These are phyloP conservation scores for Chytridiales sp. DNA, from an alignment of 371 early-diverging fungal genomes.

Conservation along the genomic window DNA sequence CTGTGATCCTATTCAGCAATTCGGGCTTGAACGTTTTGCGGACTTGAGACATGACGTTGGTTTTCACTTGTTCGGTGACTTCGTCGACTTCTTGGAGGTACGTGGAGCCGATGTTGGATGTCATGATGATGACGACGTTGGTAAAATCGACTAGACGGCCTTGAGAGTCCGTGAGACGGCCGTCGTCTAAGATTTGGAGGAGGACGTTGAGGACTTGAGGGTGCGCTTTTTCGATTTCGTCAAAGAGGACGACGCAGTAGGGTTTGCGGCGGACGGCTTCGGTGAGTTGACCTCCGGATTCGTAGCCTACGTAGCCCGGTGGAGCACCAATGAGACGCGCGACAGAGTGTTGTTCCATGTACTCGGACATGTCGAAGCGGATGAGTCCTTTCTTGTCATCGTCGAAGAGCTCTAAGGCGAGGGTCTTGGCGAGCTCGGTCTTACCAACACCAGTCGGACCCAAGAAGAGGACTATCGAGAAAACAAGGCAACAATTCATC, in stretches of 20 bases:
- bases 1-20: constrained; percentile 82
- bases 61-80: constrained; percentile 41
- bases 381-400: constrained; percentile 76
- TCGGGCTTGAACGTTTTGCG: constrained; percentile 73
- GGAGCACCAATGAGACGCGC: constrained; percentile 79
- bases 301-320: constrained; percentile 82
- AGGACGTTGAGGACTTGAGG: constrained; percentile 76
- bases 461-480: constrained; percentile 63
- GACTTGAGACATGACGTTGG: constrained; percentile 60
- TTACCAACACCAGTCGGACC: constrained; percentile 88
- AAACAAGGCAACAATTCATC: background rate
- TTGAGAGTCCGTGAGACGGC: constrained; percentile 76
- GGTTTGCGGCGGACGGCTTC: constrained; percentile 76
- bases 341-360: constrained; percentile 73
- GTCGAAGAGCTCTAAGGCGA: constrained; percentile 77
- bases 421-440: constrained; percentile 79
- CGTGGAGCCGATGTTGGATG: constrained; percentile 74
- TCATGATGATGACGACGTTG: constrained; percentile 81
- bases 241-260: constrained; percentile 77
- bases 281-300: constrained; percentile 78
- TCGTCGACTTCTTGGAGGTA: constrained; percentile 45
- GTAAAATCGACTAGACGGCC: constrained; percentile 75
- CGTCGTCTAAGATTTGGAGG: constrained; percentile 84
- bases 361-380: constrained; percentile 83
- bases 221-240: constrained; percentile 87